phyloP scores from a whole-genome alignment of 2,329 filamentous ascomycete genomes.

The Samsoniella hepiali region DNA sequence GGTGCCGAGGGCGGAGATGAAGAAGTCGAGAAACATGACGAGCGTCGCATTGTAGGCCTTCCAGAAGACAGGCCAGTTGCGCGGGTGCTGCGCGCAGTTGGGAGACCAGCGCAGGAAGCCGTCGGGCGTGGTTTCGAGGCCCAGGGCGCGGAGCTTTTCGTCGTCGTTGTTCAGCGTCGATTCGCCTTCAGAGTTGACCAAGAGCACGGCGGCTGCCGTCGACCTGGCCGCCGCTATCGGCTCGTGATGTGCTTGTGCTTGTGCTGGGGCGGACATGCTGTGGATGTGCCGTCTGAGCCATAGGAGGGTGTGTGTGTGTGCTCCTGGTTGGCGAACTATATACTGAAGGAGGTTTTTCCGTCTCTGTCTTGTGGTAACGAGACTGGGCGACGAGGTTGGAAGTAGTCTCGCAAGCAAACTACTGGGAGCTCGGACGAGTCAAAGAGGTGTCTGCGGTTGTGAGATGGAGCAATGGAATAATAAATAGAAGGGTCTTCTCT shows the following conservation, averaged over 20 bases:
- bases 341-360: background rate
- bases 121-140: conserved; percentile 3
- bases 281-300: background rate
- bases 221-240: background rate
- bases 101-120: conserved; percentile 7
- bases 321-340: background rate
- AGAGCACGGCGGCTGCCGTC: background rate
- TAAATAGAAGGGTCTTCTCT: background rate
- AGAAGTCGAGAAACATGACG: conserved; percentile 8
- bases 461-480: background rate
- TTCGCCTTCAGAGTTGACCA: conserved; percentile 1
- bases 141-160: background rate
- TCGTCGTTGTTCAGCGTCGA: conserved; percentile 3
- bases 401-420: background rate
- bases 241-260: conserved; percentile 6
- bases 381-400: background rate
- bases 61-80: conserved; percentile 6
- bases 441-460: background rate
- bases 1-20: conserved; percentile 7
- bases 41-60: conserved; percentile 8
- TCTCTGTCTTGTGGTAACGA: conserved; percentile 3
- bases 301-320: background rate
- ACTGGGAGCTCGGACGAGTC: background rate
- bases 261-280: background rate
- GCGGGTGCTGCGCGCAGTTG: conserved; percentile 3